These are phyloP conservation scores for Claviceps arundinis DNA, from an alignment of 2,329 filamentous ascomycete genomes.

Conservation along the genomic window DNA sequence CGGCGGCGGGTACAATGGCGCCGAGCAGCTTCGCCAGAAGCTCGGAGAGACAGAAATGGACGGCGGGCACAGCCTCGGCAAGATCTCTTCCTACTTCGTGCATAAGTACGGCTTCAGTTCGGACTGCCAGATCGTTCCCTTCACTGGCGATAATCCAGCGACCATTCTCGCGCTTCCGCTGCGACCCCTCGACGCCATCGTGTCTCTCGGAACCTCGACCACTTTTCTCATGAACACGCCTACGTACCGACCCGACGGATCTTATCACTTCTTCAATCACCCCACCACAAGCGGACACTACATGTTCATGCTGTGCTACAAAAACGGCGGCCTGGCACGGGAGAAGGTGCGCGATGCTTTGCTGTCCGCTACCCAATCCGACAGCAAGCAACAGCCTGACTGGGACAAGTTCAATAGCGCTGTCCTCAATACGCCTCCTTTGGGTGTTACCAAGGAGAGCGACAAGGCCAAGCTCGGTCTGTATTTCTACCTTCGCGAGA, in stretches of 20 bases:
- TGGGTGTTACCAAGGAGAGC: conserved; percentile 43
- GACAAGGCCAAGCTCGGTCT: conserved; percentile 71
- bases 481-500: conserved; percentile 93
- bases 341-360: conserved; percentile 79
- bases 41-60: conserved; percentile 70
- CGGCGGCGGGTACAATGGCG: conserved; percentile 52
- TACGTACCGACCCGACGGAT: conserved; percentile 76
- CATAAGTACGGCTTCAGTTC: conserved; percentile 62
- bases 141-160: conserved; percentile 91
- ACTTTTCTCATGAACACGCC: conserved; percentile 97
- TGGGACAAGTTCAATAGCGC: conserved; percentile 75
- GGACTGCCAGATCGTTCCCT: conserved; percentile 67
- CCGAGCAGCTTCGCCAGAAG: conserved; percentile 55
- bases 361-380: conserved; percentile 39
- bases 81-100: conserved; percentile 67
- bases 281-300: conserved; percentile 80
- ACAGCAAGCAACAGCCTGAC: conserved; percentile 20
- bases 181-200: conserved; percentile 79
- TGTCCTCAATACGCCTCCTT: conserved; percentile 52
- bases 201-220: conserved; percentile 86
- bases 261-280: conserved; percentile 97
- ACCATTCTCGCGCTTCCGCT: conserved; percentile 88
- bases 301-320: conserved; percentile 99
- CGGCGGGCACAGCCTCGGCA: conserved; percentile 66
- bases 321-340: conserved; percentile 88